A percentile compares a stretch with the other conserved stretches of the same genome.
These are phyloP conservation scores for Tetradesmus obliquus DNA, from an alignment of 139 green algal genomes.

Conservation along the genomic window DNA sequence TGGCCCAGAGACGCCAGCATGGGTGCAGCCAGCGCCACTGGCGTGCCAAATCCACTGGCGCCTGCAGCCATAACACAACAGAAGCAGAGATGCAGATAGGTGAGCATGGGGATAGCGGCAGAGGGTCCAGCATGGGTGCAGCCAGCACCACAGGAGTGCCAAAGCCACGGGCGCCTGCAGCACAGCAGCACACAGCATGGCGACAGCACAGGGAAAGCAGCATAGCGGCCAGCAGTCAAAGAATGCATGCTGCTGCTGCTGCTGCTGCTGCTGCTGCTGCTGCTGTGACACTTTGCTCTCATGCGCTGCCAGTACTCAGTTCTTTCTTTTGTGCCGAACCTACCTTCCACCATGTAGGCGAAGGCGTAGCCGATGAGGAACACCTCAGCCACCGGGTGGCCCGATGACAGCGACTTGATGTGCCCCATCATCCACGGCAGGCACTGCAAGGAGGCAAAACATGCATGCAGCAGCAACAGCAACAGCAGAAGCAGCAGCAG, in stretches of 20 bases:
- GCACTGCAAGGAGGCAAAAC: conserved; percentile 34
- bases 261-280: conserved; percentile 5
- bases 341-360: conserved; percentile 57
- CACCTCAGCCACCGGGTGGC: conserved; percentile 53
- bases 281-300: not conserved
- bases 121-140: conserved; percentile 51
- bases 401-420: conserved; percentile 41
- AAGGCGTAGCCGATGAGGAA: conserved; percentile 57
- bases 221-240: conserved; percentile 44
- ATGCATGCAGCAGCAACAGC: not conserved
- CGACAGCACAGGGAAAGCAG: no score
- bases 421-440: conserved; percentile 55
- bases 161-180: conserved; percentile 44
- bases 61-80: not conserved
- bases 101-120: not conserved
- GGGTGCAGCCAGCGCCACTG: conserved; percentile 44
- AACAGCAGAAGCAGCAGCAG: not conserved
- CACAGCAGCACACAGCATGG: no score
- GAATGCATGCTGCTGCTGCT: not conserved
- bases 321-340: not conserved
- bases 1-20: conserved; percentile 58
- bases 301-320: not conserved
- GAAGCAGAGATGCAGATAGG: no score
- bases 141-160: conserved; percentile 47
- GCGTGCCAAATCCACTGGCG: conserved; percentile 51